phyloP scores from a whole-genome alignment of 352 stramenopile genomes.

The Phytophthora fragariaefolia region DNA sequence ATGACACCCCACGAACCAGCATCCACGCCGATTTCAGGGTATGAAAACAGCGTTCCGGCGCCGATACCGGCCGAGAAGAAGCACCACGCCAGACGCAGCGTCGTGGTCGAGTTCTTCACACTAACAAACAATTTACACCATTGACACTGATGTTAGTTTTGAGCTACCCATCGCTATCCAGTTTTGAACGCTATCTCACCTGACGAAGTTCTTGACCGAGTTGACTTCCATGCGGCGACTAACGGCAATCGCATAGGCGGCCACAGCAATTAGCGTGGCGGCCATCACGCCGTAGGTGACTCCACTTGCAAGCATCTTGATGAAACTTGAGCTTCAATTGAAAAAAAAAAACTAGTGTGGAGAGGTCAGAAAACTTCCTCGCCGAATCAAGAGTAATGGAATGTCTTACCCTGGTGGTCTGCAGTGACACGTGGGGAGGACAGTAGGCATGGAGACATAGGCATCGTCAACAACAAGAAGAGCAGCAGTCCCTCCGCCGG shows the following conservation, averaged over 20 bases:
- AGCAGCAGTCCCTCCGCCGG: slow-evolving; percentile 67
- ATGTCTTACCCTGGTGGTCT: slow-evolving; percentile 17
- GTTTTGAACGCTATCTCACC: too few species aligned
- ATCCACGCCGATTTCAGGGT: slow-evolving; percentile 68
- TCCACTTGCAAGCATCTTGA: slow-evolving; percentile 53
- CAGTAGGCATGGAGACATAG: slow-evolving; percentile 26
- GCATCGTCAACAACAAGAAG: slow-evolving; percentile 39
- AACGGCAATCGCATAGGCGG: slow-evolving; percentile 69
- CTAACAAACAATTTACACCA: slow-evolving; percentile 13
- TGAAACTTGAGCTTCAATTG: background rate
- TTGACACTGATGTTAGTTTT: slow-evolving; percentile 1
- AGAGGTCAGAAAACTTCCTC: too few species aligned
- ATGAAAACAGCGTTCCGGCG: slow-evolving; percentile 75
- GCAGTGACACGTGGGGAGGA: background rate
- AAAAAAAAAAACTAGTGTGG: background rate
- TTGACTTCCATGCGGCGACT: slow-evolving; percentile 65
- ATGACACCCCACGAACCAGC: slow-evolving; percentile 75
- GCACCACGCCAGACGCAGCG: slow-evolving; percentile 64
- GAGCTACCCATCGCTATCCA: background rate
- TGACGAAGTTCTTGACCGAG: slow-evolving; percentile 68
- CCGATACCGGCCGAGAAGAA: slow-evolving; percentile 76
- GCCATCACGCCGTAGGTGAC: slow-evolving; percentile 69
- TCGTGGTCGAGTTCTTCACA: slow-evolving; percentile 64
- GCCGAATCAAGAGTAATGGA: too few species aligned
- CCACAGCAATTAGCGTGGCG: slow-evolving; percentile 63